Percentiles rank a stretch among this genome's conserved stretches.
phyloP scores from a whole-genome alignment of 2,329 filamentous ascomycete genomes.

The Colletotrichum chrysophilum region DNA sequence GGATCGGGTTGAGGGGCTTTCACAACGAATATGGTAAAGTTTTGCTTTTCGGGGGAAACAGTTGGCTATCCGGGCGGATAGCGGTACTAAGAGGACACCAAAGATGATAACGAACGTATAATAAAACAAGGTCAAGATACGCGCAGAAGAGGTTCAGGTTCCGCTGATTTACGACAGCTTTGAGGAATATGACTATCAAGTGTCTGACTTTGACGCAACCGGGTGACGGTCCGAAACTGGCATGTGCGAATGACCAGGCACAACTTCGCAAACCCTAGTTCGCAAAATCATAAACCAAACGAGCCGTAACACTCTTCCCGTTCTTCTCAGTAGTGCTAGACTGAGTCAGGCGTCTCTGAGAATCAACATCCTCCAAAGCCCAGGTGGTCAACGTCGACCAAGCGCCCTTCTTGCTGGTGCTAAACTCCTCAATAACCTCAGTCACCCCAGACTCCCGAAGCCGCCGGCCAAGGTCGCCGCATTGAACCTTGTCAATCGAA shows the following conservation, averaged over 20 bases:
- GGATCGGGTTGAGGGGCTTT: background rate
- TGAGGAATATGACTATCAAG: background rate
- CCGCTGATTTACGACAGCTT: background rate
- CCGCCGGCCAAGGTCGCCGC: background rate
- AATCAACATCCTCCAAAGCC: background rate
- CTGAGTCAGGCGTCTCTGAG: background rate
- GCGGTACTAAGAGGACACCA: background rate
- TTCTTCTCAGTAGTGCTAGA: background rate
- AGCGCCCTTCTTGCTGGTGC: background rate
- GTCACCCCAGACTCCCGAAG: background rate
- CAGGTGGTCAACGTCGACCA: background rate
- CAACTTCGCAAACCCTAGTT: background rate
- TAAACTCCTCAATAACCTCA: background rate
- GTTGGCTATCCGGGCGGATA: background rate
- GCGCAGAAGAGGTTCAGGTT: accelerated
- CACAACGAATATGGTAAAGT: background rate
- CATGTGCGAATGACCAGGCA: background rate
- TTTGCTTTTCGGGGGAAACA: background rate
- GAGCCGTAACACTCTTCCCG: background rate
- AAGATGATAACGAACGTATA: accelerated
- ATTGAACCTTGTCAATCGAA: background rate
- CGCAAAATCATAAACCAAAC: background rate
- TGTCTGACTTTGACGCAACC: background rate
- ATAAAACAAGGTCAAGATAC: background rate
- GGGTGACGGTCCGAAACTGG: background rate